Percentiles rank a stretch among this genome's conserved stretches.
Conservation (phyloP, 2,329 filamentous ascomycete genomes). For the Fusarium nisikadoi region DNA sequence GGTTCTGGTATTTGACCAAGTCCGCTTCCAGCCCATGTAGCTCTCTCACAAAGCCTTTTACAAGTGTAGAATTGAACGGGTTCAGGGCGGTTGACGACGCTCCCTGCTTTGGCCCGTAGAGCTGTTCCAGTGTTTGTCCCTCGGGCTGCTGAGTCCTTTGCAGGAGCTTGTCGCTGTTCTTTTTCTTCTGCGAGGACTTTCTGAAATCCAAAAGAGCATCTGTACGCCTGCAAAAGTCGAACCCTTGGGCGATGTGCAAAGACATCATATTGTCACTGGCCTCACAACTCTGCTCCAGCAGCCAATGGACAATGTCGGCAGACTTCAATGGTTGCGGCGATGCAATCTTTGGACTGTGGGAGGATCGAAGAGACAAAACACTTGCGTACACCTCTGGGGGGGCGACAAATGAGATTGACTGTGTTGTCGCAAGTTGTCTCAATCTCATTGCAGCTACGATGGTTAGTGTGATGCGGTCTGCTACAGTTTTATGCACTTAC, state of each 20-base stretch:
- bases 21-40: background rate
- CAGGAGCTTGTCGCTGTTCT: conserved; percentile 49
- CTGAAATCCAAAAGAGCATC: conserved; percentile 59
- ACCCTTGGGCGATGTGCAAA: conserved; percentile 68
- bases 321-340: conserved; percentile 19
- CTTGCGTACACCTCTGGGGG: conserved; percentile 71
- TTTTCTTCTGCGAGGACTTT: conserved; percentile 50
- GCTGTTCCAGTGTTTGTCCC: conserved; percentile 64
- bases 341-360: background rate
- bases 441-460: conserved; percentile 71
- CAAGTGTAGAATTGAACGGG: background rate
- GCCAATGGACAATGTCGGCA: conserved; percentile 60
- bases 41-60: background rate
- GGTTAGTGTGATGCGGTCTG: background rate
- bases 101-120: conserved; percentile 59
- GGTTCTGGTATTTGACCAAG: background rate
- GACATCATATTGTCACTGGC: conserved; percentile 68
- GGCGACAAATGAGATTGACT: conserved; percentile 65
- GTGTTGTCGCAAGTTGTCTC: conserved; percentile 65
- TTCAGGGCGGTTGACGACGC: background rate
- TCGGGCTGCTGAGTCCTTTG: conserved; percentile 57
- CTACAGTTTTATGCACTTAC: conserved; percentile 46
- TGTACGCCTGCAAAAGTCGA: conserved; percentile 67
- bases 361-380: conserved; percentile 59
- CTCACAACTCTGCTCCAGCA: conserved; percentile 71